phyloP scores from a whole-genome alignment of 345 rosid species.

The Rubroshorea leprosula region DNA sequence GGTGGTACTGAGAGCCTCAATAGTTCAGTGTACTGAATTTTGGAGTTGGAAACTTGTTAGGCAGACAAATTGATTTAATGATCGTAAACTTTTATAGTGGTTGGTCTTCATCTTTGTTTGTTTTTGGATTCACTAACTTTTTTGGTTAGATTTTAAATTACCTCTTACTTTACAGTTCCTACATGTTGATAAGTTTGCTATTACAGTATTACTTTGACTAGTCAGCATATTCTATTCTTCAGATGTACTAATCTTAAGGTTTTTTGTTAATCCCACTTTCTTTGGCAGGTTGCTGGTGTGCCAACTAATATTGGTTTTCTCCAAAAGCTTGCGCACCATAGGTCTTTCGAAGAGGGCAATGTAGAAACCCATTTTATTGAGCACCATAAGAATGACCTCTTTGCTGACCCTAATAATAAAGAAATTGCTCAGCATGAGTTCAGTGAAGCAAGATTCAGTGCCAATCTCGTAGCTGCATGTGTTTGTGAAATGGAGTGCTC shows the following conservation, averaged over 20 bases:
- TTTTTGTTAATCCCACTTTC: slow-evolving; percentile 11
- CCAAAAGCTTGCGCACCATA: slow-evolving; percentile 66
- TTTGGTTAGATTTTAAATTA: background rate
- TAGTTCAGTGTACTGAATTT: no score
- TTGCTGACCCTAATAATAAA: slow-evolving; percentile 51
- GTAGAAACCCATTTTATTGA: slow-evolving; percentile 97
- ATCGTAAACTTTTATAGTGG: background rate
- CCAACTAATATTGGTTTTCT: slow-evolving; percentile 88
- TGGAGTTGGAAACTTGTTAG: no score
- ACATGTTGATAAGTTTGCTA: background rate
- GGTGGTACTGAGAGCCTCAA: background rate
- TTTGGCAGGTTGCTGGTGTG: slow-evolving; percentile 84
- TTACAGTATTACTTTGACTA: background rate
- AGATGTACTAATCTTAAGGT: background rate
- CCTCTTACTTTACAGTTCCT: background rate
- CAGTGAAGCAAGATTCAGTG: slow-evolving; percentile 45
- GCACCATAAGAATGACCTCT: slow-evolving; percentile 64
- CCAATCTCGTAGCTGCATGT: slow-evolving; percentile 70
- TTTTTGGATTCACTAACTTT: slow-evolving; percentile 3
- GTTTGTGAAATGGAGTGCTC: slow-evolving; percentile 51
- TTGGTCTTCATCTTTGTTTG: background rate
- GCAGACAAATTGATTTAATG: background rate
- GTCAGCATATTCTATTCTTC: slow-evolving; percentile 9
- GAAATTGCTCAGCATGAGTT: slow-evolving; percentile 38
- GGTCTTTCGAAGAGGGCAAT: slow-evolving; percentile 64